A percentile compares a stretch with the other conserved stretches of the same genome.
These are phyloP conservation scores for Pichia sp. DNA, from an alignment of 1,139 yeast species.

Conservation along the genomic window DNA sequence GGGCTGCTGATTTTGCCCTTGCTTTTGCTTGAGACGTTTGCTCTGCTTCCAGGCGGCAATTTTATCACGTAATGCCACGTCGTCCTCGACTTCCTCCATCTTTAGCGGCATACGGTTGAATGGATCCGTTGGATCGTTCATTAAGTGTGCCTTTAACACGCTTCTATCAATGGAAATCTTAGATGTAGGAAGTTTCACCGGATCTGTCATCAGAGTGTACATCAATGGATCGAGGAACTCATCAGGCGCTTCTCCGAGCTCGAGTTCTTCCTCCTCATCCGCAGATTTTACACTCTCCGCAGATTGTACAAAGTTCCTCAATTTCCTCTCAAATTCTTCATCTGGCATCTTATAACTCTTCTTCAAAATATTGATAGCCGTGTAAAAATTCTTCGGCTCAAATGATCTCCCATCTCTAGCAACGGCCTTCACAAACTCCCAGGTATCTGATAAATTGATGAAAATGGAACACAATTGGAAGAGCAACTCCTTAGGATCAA, in stretches of 20 bases:
- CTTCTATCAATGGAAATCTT: slow-evolving; percentile 79
- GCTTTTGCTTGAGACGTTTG: background rate
- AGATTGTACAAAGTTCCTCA: slow-evolving; percentile 49
- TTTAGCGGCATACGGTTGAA: slow-evolving; percentile 89
- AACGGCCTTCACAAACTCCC: slow-evolving; percentile 67
- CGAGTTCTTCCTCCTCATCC: slow-evolving; percentile 78
- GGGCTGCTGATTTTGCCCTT: background rate
- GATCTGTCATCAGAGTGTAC: slow-evolving; percentile 94
- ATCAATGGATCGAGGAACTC: slow-evolving; percentile 95
- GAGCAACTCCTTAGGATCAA: slow-evolving; percentile 71
- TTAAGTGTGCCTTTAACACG: slow-evolving; percentile 87
- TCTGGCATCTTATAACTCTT: slow-evolving; percentile 43
- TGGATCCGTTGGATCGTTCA: slow-evolving; percentile 95
- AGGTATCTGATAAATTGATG: slow-evolving; percentile 58
- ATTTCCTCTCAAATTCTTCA: slow-evolving; percentile 43
- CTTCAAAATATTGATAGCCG: slow-evolving; percentile 62
- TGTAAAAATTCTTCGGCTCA: slow-evolving; percentile 52
- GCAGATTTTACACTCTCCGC: slow-evolving; percentile 56
- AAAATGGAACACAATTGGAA: slow-evolving; percentile 68
- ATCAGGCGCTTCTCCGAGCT: slow-evolving; percentile 91
- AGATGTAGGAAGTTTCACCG: slow-evolving; percentile 85
- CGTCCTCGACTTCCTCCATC: slow-evolving; percentile 79
- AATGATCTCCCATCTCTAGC: slow-evolving; percentile 91
- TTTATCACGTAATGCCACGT: slow-evolving; percentile 54
- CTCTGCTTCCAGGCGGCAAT: slow-evolving; percentile 49